Evolutionary conservation across 345 rosid species (phyloP), one percentile per base, ranked within the genome.

Genomic region (Clarkia xantiana): DNA sequence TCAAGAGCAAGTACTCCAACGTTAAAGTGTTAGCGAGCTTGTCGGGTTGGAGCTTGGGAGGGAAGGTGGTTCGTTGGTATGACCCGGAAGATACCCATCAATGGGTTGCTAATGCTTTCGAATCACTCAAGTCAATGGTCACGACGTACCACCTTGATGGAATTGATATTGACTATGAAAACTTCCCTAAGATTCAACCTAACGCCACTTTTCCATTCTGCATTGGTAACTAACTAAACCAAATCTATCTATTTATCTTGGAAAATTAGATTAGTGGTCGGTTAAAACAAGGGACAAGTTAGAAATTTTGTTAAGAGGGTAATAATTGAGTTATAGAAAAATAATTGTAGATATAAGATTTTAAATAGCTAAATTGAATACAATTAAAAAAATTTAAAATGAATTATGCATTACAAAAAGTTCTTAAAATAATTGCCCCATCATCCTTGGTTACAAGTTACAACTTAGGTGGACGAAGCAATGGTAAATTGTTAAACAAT

Each of bases 151-250:
- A 71, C 45, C 83, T 80, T 1, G 76, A 77, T 11, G 83, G 83
- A 25, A 62, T 80, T 11, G 83, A 72, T 64, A 56, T 80, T 10
- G 83, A 77, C 64, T 72, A 74, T 18, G 83, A 72, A 45, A 70
- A 38, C 22, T 80, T 77, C 66, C 72, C 65, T 0, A 53, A 50
- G 18, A 19, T 6, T 15, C 34, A 19, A 0, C 45, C 56, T 15
- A 55, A 52, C 11, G 38, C 59, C 1, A 47, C 44, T 12, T 77
- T 80, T 14, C 65, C 72, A 13, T 62, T 59, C 40, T 77, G 77
- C 67, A 59, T 77, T 0, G 83, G 84, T 0, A 67, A 77, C 63
- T 67, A 76, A 10, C 62, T 74, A 44, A 51, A 10, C 49, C 11
- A 4, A 20, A 8, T 20, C 17, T 7, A 7, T 14, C 18, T 44